Base-by-base conservation (phyloP, 352 stramenopile species). In the Pythium volutum region DNA sequence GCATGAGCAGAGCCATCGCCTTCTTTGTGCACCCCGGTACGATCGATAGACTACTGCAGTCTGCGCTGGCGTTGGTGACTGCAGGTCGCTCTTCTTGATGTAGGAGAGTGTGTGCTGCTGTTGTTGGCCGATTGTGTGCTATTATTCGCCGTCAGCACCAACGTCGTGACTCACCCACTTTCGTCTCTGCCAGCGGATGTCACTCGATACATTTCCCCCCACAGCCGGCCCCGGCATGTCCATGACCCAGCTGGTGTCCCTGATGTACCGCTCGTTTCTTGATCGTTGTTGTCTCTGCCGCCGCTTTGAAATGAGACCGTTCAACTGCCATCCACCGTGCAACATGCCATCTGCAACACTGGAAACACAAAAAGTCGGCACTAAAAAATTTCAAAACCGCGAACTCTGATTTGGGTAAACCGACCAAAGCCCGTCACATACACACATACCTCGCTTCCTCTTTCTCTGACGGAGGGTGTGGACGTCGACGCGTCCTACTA, bases 1-100 rank as follows among this genome's bases (percentile, higher is more conserved):
- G 78, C 76, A 89, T 86, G 48, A 87, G 62, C 52, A 87, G 53
- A 49, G 76, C 56, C 76, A 88, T 89, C 31, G 22, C 26, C 46
- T 20, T 59, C 22, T 36, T 59, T 47, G 42, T 5, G 10, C 16
- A n/a, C 42, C 8, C n/a, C n/a, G 31, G 6, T 36, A 10, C 14
- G 31, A 36, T 36, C 14, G 31, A n/a, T n/a, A n/a, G n/a, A n/a
- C n/a, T n/a, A n/a, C n/a, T n/a, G n/a, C n/a, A n/a, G n/a, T n/a
- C n/a, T n/a, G n/a, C n/a, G n/a, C n/a, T n/a, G n/a, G 42, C 11
- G n/a, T 25, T 15, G 16, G 8, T 48, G 42, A 25, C 1, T 48
- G 42, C n/a, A 25, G 27, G n/a, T 14, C 42, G 20, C 42, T 25
- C 42, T 29, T 27, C 20, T 27, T 27, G n/a, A 25, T 10, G 4